phyloP scores from a whole-genome alignment of 2,329 filamentous ascomycete genomes.

The Botrytis paeoniae region DNA sequence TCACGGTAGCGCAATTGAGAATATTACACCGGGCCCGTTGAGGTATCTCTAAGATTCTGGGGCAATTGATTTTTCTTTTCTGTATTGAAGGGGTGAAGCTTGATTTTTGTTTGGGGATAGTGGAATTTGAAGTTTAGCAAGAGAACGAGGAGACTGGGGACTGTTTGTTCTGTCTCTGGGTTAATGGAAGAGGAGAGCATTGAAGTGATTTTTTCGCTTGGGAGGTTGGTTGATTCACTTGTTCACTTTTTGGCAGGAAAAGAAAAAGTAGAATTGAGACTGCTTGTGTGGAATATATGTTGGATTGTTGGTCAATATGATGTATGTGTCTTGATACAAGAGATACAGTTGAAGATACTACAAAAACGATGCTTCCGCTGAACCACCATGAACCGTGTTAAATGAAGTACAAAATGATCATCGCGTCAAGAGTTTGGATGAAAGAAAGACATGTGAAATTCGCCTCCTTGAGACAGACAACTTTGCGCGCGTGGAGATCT shows the following conservation, averaged over 20 bases:
- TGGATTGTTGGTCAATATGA: not conserved
- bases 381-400: not conserved
- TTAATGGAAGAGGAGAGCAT: not conserved
- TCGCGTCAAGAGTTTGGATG: not conserved
- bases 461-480: not conserved
- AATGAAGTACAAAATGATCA: not conserved
- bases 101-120: not conserved
- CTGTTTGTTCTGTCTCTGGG: not conserved
- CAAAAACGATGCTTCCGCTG: not conserved
- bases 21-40: not conserved
- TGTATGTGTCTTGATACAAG: not conserved
- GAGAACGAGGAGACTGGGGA: not conserved
- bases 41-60: not conserved
- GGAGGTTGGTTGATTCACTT: not conserved
- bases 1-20: not conserved
- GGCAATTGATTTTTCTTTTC: not conserved
- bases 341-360: not conserved
- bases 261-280: not conserved
- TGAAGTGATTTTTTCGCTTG: not conserved
- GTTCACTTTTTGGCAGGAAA: not conserved
- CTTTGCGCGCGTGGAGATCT: not conserved
- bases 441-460: not conserved
- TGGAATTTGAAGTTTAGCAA: not conserved
- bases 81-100: not conserved
- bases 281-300: not conserved